These are phyloP conservation scores for Alternaria longipes DNA, from an alignment of 2,329 filamentous ascomycete genomes.

Conservation along the genomic window DNA sequence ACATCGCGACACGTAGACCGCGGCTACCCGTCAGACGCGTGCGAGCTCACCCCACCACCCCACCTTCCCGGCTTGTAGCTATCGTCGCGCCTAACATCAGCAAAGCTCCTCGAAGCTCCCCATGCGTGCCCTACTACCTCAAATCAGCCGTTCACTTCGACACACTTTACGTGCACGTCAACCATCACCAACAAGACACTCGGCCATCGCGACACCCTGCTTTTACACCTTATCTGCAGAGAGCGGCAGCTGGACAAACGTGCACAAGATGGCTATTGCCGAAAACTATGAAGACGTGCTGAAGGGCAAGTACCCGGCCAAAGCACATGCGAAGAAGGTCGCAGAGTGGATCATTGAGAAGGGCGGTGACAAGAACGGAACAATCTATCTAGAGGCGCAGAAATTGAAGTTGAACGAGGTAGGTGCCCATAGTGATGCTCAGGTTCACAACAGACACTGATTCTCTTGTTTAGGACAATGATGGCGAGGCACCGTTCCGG, in stretches of 20 bases:
- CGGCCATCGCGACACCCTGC: conserved; percentile 5
- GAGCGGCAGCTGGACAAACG: conserved; percentile 19
- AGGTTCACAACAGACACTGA: conserved; percentile 15
- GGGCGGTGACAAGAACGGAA: conserved; percentile 70
- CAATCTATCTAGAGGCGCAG: conserved; percentile 89
- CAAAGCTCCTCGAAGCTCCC: conserved; percentile 22
- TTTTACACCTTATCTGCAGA: conserved; percentile 14
- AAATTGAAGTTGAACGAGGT: conserved; percentile 79
- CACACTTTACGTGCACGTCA: conserved; percentile 6
- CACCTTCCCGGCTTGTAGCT: conserved; percentile 26
- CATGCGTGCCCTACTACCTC: conserved; percentile 21
- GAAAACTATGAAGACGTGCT: conserved; percentile 54
- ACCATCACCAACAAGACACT: not conserved
- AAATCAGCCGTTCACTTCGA: conserved; percentile 17
- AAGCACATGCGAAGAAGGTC: conserved; percentile 85
- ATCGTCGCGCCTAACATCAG: conserved; percentile 20
- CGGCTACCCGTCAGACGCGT: conserved; percentile 33
- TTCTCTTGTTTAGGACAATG: conserved; percentile 70
- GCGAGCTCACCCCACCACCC: conserved; percentile 35
- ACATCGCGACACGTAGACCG: conserved; percentile 23
- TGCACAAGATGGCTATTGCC: conserved; percentile 40
- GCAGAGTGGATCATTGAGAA: conserved; percentile 76
- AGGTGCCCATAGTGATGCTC: conserved; percentile 2
- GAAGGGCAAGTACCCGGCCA: conserved; percentile 77
- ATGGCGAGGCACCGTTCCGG: conserved; percentile 82